Conservation (phyloP, 257 asterid species). For the Nicotiana otophora region DNA sequence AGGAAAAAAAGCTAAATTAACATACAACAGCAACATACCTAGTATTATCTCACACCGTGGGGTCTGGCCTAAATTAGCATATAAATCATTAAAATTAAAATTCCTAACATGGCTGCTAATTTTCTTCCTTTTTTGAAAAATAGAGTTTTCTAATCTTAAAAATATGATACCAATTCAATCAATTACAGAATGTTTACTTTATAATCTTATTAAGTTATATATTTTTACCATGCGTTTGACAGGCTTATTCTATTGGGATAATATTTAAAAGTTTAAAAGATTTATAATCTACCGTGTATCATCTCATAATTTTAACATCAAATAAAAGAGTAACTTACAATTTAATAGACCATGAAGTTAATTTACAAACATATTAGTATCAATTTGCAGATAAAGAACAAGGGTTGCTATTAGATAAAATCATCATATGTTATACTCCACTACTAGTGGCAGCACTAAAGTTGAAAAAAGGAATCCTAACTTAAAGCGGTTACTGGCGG, state of each 20-base stretch:
- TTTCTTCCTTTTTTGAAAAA: no score
- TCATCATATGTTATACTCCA: neutral
- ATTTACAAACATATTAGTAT: neutral
- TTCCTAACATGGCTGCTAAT: no score
- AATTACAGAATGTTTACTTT: neutral
- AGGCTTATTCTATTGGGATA: no score
- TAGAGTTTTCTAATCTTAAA: no score
- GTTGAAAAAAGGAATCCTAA: constrained; percentile 24
- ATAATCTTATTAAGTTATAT: no score
- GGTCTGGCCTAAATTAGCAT: no score
- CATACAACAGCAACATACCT: no score
- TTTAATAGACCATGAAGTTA: neutral
- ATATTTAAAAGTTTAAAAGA: neutral
- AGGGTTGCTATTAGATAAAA: neutral
- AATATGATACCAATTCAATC: no score
- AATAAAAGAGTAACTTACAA: neutral
- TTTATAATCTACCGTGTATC: no score
- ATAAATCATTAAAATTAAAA: no score
- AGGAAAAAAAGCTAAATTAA: no score
- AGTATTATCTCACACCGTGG: no score
- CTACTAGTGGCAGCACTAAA: constrained; percentile 8
- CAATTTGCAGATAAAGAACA: neutral
- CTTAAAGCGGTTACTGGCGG: constrained; percentile 35
- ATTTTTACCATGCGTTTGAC: neutral
- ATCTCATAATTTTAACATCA: neutral